A percentile compares a stretch with the other conserved stretches of the same genome.
Evolutionary conservation across 2,329 filamentous ascomycete genomes (phyloP).

Genomic region (Ascochyta pisi): DNA sequence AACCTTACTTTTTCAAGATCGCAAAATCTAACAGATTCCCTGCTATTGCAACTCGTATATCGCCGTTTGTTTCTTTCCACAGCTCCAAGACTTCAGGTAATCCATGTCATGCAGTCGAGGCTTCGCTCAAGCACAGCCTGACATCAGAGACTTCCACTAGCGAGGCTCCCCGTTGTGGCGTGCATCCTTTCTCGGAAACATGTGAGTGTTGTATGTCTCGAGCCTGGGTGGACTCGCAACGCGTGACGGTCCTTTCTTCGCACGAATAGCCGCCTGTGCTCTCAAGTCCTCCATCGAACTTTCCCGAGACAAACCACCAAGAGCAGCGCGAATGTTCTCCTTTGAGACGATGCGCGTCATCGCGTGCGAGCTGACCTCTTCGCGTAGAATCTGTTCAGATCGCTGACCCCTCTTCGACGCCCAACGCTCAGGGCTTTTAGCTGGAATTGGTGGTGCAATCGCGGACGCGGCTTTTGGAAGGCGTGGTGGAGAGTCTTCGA

Average conservation of each 20-base stretch:
- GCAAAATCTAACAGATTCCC: too few species aligned
- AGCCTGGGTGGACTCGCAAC: conserved; percentile 11
- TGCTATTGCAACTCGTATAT: too few species aligned
- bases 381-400: conserved; percentile 4
- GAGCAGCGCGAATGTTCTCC: conserved; percentile 42
- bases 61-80: too few species aligned
- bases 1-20: too few species aligned
- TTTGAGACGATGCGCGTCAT: conserved; percentile 40
- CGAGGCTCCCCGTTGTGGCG: not conserved
- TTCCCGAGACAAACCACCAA: conserved; percentile 27
- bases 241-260: conserved; percentile 1
- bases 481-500: conserved; percentile 16
- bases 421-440: conserved; percentile 28
- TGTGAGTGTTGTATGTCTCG: conserved; percentile 37
- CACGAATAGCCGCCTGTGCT: not conserved
- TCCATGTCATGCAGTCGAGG: not conserved
- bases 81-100: not conserved
- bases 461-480: conserved; percentile 6
- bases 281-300: conserved; percentile 27
- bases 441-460: conserved; percentile 27
- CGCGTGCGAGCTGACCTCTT: conserved; percentile 6
- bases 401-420: not conserved
- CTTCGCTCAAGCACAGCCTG: too few species aligned
- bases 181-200: conserved; percentile 36
- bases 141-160: not conserved